phyloP scores from a whole-genome alignment of 176 grass and related monocot species.

The Musa schizocarpa region DNA sequence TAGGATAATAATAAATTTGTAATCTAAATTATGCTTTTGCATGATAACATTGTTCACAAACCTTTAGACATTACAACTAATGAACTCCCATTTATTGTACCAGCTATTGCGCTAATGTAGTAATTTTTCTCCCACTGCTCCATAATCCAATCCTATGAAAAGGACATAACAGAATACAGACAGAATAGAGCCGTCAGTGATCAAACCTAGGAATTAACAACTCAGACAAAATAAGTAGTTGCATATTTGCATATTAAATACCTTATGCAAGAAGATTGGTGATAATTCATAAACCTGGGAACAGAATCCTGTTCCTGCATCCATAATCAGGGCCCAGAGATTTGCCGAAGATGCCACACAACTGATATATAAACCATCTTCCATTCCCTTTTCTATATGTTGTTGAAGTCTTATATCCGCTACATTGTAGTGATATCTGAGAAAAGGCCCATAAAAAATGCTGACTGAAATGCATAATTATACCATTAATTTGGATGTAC shows the following conservation, averaged over 20 bases:
- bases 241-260: slow-evolving; percentile 28
- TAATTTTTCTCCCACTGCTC: slow-evolving; percentile 93
- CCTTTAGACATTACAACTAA: slow-evolving; percentile 92
- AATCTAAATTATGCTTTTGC: neutral
- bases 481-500: neutral
- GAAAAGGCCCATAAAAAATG: slow-evolving; percentile 19
- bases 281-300: slow-evolving; percentile 84
- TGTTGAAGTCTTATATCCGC: slow-evolving; percentile 66
- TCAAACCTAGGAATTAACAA: neutral
- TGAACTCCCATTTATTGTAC: slow-evolving; percentile 80
- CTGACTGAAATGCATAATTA: neutral
- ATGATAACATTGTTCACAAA: slow-evolving; percentile 27
- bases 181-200: neutral
- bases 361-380: slow-evolving; percentile 77
- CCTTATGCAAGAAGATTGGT: slow-evolving; percentile 67
- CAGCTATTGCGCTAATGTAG: slow-evolving; percentile 83
- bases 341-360: slow-evolving; percentile 63
- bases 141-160: slow-evolving; percentile 79
- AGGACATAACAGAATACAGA: neutral
- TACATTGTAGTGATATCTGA: slow-evolving; percentile 91
- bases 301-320: slow-evolving; percentile 59
- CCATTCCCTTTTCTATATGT: slow-evolving; percentile 85
- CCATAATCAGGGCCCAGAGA: slow-evolving; percentile 88
- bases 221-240: slow-evolving; percentile 8
- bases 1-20: neutral